These are phyloP conservation scores for Trichosporon sp. DNA, from an alignment of 1,284 basidiomycete species.

Conservation along the genomic window DNA sequence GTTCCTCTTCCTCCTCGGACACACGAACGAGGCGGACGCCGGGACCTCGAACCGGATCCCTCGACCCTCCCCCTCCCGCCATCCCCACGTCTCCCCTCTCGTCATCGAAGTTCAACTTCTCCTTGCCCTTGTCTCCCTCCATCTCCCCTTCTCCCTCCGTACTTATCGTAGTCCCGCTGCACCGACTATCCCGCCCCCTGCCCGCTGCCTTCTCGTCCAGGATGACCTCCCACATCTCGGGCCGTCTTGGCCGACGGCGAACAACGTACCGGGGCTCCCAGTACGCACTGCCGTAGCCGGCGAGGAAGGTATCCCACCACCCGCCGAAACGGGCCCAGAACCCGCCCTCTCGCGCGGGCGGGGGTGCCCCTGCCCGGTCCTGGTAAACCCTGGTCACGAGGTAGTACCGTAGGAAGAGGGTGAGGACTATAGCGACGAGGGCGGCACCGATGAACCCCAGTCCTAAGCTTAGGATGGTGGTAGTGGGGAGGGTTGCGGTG, in stretches of 20 bases:
- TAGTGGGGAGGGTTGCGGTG: slow-evolving; percentile 13
- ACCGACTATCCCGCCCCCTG: not conserved
- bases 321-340: slow-evolving; percentile 37
- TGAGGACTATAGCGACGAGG: slow-evolving; percentile 21
- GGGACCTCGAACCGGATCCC: not conserved
- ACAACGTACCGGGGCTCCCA: slow-evolving; percentile 9
- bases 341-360: slow-evolving; percentile 20
- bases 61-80: too few relatives aligned
- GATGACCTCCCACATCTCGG: slow-evolving; percentile 28
- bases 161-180: not conserved
- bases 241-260: not conserved
- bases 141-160: not conserved
- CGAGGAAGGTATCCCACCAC: slow-evolving; percentile 32
- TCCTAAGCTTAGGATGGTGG: slow-evolving; percentile 37
- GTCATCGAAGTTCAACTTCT: not conserved
- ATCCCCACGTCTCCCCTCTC: not conserved
- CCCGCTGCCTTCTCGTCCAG: slow-evolving; percentile 2
- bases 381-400: slow-evolving; percentile 22
- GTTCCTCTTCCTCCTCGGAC: slow-evolving; percentile 16
- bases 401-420: slow-evolving; percentile 25
- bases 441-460: slow-evolving; percentile 39
- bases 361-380: not conserved
- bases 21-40: not conserved
- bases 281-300: not conserved
- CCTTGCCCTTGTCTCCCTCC: not conserved